phyloP scores from a whole-genome alignment of 371 early-diverging fungal species.

The Phascolomyces articulosus region DNA sequence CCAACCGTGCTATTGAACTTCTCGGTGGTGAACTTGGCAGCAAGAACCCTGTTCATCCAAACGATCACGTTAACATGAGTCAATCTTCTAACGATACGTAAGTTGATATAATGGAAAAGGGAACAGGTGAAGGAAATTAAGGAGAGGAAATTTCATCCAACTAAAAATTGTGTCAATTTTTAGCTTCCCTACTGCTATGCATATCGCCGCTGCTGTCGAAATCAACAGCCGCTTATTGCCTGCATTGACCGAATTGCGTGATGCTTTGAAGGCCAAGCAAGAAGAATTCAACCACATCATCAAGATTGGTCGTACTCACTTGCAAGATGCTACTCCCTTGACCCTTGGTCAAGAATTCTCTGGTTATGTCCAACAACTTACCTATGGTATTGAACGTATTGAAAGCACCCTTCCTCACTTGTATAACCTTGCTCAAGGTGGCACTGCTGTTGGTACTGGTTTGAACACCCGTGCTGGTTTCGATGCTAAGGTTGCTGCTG shows the following conservation, averaged over 20 bases:
- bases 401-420: slow-evolving; percentile 79
- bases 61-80: slow-evolving; percentile 97
- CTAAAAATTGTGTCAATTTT: not conserved
- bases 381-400: slow-evolving; percentile 85
- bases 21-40: slow-evolving; percentile 88
- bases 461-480: slow-evolving; percentile 92
- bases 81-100: slow-evolving; percentile 96
- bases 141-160: not conserved
- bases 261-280: slow-evolving; percentile 75
- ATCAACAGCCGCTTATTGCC: slow-evolving; percentile 82
- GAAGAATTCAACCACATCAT: slow-evolving; percentile 84
- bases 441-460: slow-evolving; percentile 97
- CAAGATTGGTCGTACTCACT: slow-evolving; percentile 96
- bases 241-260: slow-evolving; percentile 73
- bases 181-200: slow-evolving; percentile 98
- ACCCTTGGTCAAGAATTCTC: slow-evolving; percentile 98
- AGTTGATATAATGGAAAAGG: slow-evolving; percentile 12
- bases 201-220: slow-evolving; percentile 88
- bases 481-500: slow-evolving; percentile 82
- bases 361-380: slow-evolving; percentile 90
- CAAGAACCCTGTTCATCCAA: slow-evolving; percentile 95
- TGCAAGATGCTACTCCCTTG: slow-evolving; percentile 94
- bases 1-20: slow-evolving; percentile 95
- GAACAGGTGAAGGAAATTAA: not conserved
- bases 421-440: slow-evolving; percentile 92